phyloP scores from a whole-genome alignment of 352 stramenopile genomes.

The Pythium phragmiticola region DNA sequence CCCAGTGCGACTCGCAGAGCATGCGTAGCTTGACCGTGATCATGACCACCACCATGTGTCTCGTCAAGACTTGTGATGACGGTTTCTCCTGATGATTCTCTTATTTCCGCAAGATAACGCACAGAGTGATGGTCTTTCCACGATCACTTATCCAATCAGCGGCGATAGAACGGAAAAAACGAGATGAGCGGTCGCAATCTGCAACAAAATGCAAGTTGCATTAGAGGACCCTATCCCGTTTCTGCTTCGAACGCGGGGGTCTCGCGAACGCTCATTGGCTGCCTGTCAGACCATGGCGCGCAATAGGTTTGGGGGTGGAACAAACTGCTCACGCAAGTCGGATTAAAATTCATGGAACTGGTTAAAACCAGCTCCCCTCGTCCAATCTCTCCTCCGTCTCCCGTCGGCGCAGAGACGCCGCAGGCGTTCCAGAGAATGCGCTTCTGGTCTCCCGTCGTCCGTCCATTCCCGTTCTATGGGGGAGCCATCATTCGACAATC shows the following conservation, averaged over 20 bases:
- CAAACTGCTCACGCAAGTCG: background rate
- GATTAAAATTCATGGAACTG: background rate
- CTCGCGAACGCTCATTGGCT: background rate
- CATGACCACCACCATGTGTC: too few species aligned
- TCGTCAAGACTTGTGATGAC: background rate
- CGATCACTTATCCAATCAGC: constrained; percentile 14
- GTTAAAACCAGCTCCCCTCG: background rate
- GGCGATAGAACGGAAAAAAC: constrained; percentile 11
- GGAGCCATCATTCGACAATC: constrained; percentile 4
- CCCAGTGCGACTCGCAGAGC: too few species aligned
- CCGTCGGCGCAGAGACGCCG: constrained; percentile 6
- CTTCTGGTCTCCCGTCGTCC: constrained; percentile 1
- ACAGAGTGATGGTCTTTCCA: constrained; percentile 7
- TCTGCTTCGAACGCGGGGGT: constrained; percentile 12
- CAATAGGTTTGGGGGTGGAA: background rate
- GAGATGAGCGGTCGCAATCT: too few species aligned
- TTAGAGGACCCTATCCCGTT: constrained; percentile 10
- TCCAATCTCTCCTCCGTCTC: background rate
- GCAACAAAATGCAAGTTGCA: constrained; percentile 6
- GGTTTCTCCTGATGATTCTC: background rate
- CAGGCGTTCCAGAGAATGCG: too few species aligned
- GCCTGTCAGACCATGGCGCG: background rate
- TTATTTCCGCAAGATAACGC: background rate
- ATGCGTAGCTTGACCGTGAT: too few species aligned
- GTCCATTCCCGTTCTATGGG: background rate